Evolutionary conservation across 345 rosid species (phyloP).

Genomic region (Adansonia digitata): DNA sequence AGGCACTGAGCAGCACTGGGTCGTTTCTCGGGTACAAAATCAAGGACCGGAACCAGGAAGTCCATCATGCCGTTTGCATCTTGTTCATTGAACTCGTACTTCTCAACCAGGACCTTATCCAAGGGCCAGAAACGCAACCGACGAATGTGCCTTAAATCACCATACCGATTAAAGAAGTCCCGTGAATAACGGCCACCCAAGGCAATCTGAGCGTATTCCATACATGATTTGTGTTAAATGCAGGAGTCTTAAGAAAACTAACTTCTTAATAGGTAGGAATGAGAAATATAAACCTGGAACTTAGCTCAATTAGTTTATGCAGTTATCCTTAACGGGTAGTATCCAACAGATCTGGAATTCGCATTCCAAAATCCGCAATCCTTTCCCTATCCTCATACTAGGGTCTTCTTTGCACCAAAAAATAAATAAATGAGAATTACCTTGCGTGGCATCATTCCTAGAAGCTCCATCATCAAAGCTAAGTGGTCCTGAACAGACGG

Average conservation of each 20-base stretch:
- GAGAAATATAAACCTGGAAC: too few relatives aligned
- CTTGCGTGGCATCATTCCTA: conserved; percentile 86
- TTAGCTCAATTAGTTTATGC: too few relatives aligned
- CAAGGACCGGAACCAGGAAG: conserved; percentile 58
- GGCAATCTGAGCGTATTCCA: conserved; percentile 41
- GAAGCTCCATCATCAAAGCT: conserved; percentile 79
- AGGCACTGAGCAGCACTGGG: conserved; percentile 70
- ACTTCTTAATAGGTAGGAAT: background rate
- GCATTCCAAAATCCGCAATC: too few relatives aligned
- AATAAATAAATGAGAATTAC: conserved; percentile 29
- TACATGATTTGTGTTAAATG: background rate
- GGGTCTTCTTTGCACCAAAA: too few relatives aligned
- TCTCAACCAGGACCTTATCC: conserved; percentile 49
- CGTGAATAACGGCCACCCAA: conserved; percentile 69
- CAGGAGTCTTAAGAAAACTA: background rate
- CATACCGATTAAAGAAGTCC: conserved; percentile 64
- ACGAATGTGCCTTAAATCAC: conserved; percentile 66
- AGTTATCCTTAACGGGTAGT: too few relatives aligned
- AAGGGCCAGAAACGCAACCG: conserved; percentile 67
- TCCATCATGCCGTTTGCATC: conserved; percentile 52
- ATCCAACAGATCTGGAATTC: too few relatives aligned
- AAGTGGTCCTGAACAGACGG: conserved; percentile 50
- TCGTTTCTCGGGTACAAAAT: conserved; percentile 65
- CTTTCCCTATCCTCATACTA: too few relatives aligned
- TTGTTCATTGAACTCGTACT: conserved; percentile 52